phyloP scores from a whole-genome alignment of 768 basidiomycete species.

The Podaxis sp. region DNA sequence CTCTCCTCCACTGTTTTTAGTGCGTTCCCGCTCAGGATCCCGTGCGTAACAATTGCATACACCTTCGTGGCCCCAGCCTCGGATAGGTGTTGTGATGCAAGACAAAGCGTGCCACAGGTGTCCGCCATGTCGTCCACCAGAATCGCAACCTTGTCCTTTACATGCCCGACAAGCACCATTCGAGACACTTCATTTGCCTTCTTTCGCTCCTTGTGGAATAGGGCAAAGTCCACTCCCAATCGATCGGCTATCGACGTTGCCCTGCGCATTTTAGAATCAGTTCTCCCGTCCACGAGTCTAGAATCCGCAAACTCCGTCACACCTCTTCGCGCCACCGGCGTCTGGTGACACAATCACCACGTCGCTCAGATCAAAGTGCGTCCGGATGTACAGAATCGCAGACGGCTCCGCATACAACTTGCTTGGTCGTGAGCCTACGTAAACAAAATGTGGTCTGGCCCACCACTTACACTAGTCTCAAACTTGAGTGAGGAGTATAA shows the following conservation, averaged over 20 bases:
- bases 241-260: constrained; percentile 97
- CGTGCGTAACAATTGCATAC: constrained; percentile 94
- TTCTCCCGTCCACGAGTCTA: not conserved
- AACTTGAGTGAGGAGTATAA: constrained; percentile 13
- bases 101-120: constrained; percentile 90
- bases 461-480: constrained; percentile 22
- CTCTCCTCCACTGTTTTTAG: constrained; percentile 70
- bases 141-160: constrained; percentile 89
- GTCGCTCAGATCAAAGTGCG: constrained; percentile 79
- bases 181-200: constrained; percentile 93
- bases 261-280: constrained; percentile 40
- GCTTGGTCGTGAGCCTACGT: constrained; percentile 16
- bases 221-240: constrained; percentile 93
- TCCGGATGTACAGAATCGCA: constrained; percentile 91
- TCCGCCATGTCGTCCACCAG: constrained; percentile 99
- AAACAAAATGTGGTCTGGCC: constrained; percentile 14
- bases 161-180: constrained; percentile 94
- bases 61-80: constrained; percentile 87
- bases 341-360: constrained; percentile 97
- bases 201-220: constrained; percentile 99
- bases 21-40: constrained; percentile 90
- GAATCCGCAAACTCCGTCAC: constrained; percentile 19
- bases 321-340: constrained; percentile 98
- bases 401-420: constrained; percentile 96
- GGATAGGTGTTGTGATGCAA: constrained; percentile 85